Evolutionary conservation across 192 early-diverging fungal genomes (phyloP), one percentile per base, ranked within the genome.

Genomic region (Geosiphon pyriformis): DNA sequence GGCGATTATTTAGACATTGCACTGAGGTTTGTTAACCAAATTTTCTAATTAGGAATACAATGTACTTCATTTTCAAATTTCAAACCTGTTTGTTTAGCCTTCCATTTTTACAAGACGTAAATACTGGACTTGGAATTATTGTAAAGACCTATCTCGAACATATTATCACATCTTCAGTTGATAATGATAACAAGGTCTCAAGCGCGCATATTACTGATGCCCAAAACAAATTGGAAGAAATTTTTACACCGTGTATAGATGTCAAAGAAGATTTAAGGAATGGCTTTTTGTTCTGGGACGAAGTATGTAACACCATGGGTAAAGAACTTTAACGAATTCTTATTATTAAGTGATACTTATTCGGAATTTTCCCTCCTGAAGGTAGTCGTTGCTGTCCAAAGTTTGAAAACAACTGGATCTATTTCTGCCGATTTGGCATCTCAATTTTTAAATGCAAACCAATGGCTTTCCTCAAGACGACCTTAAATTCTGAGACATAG

Each of bases 281-380:
- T 47, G 83, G 81, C 0, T 76, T 83, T 52, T 59, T 58, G 2
- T 81, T 85, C 61, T 85, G 83, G 83, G 71, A 76, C 7, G 61
- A 67, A 27, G 65, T 67, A 67, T 34, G 20, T 46, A 25, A 25
- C 22, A 54, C 20, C 22, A 55, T 18, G 3, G 15, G 46, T 68
- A 10, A 69, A 20, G 50, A 47, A 27, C 34, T 37, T 12, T 29
- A 17, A 27, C 20, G 3, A 4, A 34, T 33, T 26, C 25, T 17
- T 54, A 35, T 25, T 8, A 4, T 37, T 18, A 6, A n/a, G n/a
- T 25, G 52, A 46, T 32, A 11, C 30, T 22, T 34, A 7, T 18
- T 18, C 25, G 23, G 37, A 20, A n/a, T 8, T 56, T 66, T 42
- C 7, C 3, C 22, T 4, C 46, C 20, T 4, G 35, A 25, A 67